Conservation (phyloP, 352 stramenopile species). For the Pythium angustatum region DNA sequence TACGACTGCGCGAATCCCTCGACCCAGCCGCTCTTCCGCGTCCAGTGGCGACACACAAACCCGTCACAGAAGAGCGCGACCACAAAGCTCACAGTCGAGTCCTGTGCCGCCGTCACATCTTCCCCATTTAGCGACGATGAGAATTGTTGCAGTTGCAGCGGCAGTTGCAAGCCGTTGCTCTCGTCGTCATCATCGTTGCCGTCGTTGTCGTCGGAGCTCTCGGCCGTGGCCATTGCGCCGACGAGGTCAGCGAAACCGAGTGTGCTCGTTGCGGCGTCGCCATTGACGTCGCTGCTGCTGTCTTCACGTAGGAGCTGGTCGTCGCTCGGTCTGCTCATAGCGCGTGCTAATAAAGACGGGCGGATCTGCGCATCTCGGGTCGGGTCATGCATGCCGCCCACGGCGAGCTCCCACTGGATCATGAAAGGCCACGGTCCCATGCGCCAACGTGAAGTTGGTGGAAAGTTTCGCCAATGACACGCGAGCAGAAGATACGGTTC, state of each 20-base stretch:
- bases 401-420: constrained; percentile 16
- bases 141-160: background rate
- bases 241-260: constrained; percentile 27
- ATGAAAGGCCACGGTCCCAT: constrained; percentile 31
- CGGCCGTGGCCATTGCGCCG: constrained; percentile 15
- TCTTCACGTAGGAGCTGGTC: no score
- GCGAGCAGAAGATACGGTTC: constrained; percentile 28
- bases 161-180: background rate
- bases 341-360: no score
- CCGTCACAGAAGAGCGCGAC: constrained; percentile 64
- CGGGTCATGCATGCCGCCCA: constrained; percentile 6
- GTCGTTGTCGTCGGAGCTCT: background rate
- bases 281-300: background rate
- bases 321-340: background rate
- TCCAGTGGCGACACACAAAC: constrained; percentile 70
- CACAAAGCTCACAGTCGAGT: constrained; percentile 32
- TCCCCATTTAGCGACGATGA: background rate
- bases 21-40: constrained; percentile 47
- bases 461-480: constrained; percentile 33
- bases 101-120: background rate
- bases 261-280: background rate
- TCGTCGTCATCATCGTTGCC: background rate
- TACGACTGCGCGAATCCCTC: constrained; percentile 76
- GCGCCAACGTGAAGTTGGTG: constrained; percentile 11
- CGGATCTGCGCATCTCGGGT: background rate